Evolutionary conservation across 225 moss, liverwort and hornwort genomes (phyloP).

Genomic region (Anthoceros angustus): DNA sequence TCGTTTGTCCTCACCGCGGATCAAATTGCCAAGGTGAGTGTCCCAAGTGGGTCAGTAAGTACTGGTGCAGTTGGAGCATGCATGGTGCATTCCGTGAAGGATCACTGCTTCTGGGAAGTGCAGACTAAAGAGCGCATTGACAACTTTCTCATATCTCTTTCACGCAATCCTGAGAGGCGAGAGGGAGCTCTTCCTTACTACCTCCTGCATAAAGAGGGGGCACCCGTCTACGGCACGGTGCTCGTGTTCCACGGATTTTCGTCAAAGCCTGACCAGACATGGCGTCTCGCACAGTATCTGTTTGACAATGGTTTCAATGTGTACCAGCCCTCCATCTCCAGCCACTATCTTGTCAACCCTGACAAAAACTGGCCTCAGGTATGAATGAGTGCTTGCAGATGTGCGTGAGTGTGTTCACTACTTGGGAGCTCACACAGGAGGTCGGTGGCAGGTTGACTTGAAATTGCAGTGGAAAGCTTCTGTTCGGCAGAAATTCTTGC

Average conservation of each 20-base stretch:
- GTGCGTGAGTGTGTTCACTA: neutral
- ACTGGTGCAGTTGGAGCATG: neutral
- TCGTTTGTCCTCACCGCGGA: neutral
- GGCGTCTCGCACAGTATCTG: conserved; percentile 56
- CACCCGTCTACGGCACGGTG: conserved; percentile 52
- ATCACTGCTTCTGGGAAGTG: neutral
- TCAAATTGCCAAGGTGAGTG: neutral
- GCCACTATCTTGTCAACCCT: conserved; percentile 45
- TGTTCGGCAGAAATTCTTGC: conserved; percentile 31
- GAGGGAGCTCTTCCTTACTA: conserved; percentile 39
- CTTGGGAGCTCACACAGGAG: neutral
- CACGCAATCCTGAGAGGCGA: conserved; percentile 33
- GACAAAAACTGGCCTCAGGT: conserved; percentile 66
- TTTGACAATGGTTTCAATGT: conserved; percentile 66
- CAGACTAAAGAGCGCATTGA: conserved; percentile 45
- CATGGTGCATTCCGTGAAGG: neutral
- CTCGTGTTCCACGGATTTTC: conserved; percentile 63
- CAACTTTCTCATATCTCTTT: conserved; percentile 26
- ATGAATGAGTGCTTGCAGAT: neutral
- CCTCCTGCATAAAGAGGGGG: conserved; percentile 47
- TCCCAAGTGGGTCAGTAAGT: neutral
- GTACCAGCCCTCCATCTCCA: conserved; percentile 44
- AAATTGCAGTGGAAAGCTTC: conserved; percentile 28
- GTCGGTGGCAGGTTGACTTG: conserved; percentile 24
- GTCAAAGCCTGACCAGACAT: conserved; percentile 28